Conservation (phyloP, 768 basidiomycete genomes). For the Fomitopsis pulvina region DNA sequence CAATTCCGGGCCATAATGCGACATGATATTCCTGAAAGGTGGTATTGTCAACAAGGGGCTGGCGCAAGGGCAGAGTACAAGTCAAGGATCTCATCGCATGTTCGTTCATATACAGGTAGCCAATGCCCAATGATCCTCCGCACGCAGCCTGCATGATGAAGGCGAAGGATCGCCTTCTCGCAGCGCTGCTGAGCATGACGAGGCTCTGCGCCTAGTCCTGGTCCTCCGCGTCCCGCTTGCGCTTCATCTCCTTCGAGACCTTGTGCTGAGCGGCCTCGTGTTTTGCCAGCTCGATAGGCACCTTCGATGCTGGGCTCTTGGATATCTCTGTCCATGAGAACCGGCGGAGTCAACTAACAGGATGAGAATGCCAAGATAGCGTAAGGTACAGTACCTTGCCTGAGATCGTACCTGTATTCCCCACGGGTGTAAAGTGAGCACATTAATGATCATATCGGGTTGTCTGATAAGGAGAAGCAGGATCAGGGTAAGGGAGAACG, state of each 20-base stretch:
- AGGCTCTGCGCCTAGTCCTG: conserved; percentile 21
- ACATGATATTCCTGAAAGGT: too few relatives aligned
- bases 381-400: conserved; percentile 56
- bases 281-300: conserved; percentile 79
- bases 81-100: neutral
- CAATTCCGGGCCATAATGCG: too few relatives aligned
- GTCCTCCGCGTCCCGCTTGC: conserved; percentile 83
- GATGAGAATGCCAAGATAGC: conserved; percentile 8
- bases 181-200: neutral
- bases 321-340: conserved; percentile 61
- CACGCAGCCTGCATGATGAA: neutral
- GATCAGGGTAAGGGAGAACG: conserved; percentile 23
- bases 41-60: too few relatives aligned
- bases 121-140: neutral
- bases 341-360: conserved; percentile 3
- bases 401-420: conserved; percentile 79
- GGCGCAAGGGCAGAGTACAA: neutral
- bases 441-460: neutral
- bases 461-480: neutral
- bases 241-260: conserved; percentile 92
- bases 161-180: conserved; percentile 2
- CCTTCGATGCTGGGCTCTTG: conserved; percentile 90
- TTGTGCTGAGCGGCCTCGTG: conserved; percentile 91
- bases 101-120: neutral
- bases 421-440: conserved; percentile 12